These are phyloP conservation scores for Hypoxylon sp. DNA, from an alignment of 2,329 filamentous ascomycete species.

Conservation along the genomic window DNA sequence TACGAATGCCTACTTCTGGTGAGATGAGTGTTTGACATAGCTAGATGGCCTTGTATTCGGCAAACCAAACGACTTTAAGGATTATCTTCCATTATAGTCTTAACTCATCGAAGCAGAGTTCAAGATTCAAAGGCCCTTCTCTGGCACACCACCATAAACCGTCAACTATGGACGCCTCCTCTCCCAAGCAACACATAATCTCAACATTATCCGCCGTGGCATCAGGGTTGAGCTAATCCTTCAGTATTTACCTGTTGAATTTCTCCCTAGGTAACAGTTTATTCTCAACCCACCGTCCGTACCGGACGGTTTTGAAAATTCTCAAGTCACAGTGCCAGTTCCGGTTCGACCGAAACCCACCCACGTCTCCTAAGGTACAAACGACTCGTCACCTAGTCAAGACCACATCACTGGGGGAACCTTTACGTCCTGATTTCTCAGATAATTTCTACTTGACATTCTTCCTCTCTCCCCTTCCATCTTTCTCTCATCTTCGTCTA, in stretches of 20 bases:
- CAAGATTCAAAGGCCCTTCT: constrained; percentile 2
- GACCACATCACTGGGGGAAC: neutral
- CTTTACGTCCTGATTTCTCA: neutral
- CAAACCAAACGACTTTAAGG: constrained; percentile 1
- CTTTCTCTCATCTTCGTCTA: neutral
- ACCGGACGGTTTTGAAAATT: neutral
- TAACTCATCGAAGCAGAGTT: neutral
- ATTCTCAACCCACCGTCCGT: neutral
- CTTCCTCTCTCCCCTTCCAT: neutral
- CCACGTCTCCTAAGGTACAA: neutral
- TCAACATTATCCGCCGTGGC: neutral
- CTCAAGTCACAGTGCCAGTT: neutral
- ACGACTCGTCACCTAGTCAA: neutral
- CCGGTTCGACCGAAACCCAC: neutral
- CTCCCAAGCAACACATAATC: constrained; percentile 5
- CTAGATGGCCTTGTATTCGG: constrained; percentile 10
- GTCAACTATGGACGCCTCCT: neutral
- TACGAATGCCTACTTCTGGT: constrained; percentile 8
- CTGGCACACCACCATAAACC: neutral
- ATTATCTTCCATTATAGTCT: constrained; percentile 10
- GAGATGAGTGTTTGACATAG: constrained; percentile 5
- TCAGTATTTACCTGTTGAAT: constrained; percentile 4
- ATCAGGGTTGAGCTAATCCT: neutral
- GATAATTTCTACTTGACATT: neutral
- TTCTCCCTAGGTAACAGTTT: neutral